Evolutionary conservation across 352 stramenopile species (phyloP).

Genomic region (Phytopythium helicoides): DNA sequence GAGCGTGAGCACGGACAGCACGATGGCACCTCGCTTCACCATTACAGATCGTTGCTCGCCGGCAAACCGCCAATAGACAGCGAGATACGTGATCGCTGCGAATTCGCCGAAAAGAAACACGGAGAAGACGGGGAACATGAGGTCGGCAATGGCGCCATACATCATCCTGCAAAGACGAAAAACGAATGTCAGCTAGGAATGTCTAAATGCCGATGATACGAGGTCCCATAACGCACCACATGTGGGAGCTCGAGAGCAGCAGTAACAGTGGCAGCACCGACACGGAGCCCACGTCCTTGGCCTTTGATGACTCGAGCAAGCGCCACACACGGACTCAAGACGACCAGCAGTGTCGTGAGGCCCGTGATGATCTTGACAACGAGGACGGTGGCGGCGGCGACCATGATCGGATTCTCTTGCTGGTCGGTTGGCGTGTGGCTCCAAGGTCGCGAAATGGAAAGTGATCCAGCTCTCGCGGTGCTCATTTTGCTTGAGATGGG

Average conservation of each 20-base stretch:
- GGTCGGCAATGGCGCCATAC: constrained; percentile 7
- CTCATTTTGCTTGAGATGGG: too few species aligned
- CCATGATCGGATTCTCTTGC: constrained; percentile 7
- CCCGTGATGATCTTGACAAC: constrained; percentile 28
- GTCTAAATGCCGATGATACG: too few species aligned
- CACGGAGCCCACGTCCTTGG: constrained; percentile 30
- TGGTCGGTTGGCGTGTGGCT: not conserved
- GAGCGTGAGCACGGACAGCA: constrained; percentile 17
- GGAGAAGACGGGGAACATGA: constrained; percentile 30
- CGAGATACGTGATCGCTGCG: constrained; percentile 21
- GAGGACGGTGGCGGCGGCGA: constrained; percentile 14
- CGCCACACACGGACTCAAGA: constrained; percentile 30
- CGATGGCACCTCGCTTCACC: constrained; percentile 10
- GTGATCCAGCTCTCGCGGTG: not conserved
- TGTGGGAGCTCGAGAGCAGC: constrained; percentile 33
- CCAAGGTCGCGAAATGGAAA: too few species aligned
- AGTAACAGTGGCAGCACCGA: constrained; percentile 37
- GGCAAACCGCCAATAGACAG: constrained; percentile 25
- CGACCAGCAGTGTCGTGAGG: constrained; percentile 35
- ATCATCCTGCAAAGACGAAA: constrained; percentile 1
- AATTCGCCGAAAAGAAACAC: constrained; percentile 36
- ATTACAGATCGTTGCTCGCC: constrained; percentile 14
- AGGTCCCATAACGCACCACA: constrained; percentile 12
- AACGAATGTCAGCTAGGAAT: too few species aligned
- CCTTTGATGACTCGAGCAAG: constrained; percentile 40